Conservation (phyloP, 2,329 filamentous ascomycete genomes). For the Biscogniauxia sp. region DNA sequence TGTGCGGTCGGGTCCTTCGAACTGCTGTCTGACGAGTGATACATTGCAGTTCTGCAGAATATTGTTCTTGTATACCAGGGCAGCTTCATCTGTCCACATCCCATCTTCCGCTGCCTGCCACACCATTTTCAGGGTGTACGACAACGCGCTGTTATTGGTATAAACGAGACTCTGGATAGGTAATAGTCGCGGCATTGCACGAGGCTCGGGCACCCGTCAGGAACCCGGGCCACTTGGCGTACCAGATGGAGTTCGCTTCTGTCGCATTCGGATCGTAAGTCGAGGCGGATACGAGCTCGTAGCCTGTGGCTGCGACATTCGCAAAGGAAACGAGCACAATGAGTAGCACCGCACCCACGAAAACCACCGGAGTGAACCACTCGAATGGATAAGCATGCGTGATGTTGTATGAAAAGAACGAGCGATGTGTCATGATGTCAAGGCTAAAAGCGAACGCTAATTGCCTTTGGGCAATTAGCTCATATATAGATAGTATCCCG, state of each 20-base stretch:
- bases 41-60: constrained; percentile 10
- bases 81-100: constrained; percentile 4
- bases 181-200: constrained; percentile 8
- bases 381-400: too few relatives aligned
- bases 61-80: constrained; percentile 11
- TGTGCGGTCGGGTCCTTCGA: constrained; percentile 8
- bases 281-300: constrained; percentile 10
- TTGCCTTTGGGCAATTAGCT: too few relatives aligned
- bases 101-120: constrained; percentile 7
- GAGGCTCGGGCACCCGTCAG: constrained; percentile 8
- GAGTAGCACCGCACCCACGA: too few relatives aligned
- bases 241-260: constrained; percentile 10
- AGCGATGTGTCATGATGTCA: too few relatives aligned
- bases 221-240: constrained; percentile 14
- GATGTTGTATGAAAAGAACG: too few relatives aligned
- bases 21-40: constrained; percentile 5
- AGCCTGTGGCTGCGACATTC: constrained; percentile 16
- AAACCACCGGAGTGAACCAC: too few relatives aligned
- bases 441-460: too few relatives aligned
- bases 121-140: constrained; percentile 9
- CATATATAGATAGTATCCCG: too few relatives aligned
- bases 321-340: constrained; percentile 1
- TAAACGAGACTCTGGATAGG: constrained; percentile 9
- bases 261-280: constrained; percentile 10
- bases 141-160: constrained; percentile 9